Conservation (phyloP, 164 flowering plant species). For the Aristolochia fimbriata region DNA sequence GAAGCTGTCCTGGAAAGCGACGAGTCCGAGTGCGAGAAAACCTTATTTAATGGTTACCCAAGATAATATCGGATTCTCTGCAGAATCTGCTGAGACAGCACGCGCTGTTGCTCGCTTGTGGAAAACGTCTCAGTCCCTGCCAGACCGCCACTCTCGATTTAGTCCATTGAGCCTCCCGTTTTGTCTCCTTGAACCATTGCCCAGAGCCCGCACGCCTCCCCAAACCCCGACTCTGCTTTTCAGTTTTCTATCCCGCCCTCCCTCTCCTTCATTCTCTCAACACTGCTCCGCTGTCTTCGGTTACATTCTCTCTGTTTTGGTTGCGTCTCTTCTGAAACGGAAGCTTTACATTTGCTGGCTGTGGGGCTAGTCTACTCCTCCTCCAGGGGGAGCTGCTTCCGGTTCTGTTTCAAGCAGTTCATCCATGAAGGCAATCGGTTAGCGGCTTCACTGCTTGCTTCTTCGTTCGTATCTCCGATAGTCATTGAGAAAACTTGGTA, state of each 20-base stretch:
- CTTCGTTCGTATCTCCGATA: too few species aligned
- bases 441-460: too few species aligned
- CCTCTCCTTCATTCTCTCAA: not conserved
- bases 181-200: slow-evolving; percentile 1
- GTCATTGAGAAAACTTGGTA: too few species aligned
- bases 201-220: slow-evolving; percentile 4
- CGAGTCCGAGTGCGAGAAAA: too few species aligned
- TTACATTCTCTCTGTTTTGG: not conserved
- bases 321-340: not conserved
- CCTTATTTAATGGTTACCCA: too few species aligned
- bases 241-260: too few species aligned
- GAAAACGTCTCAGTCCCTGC: slow-evolving; percentile 6
- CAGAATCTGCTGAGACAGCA: not conserved
- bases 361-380: not conserved
- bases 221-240: not conserved
- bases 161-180: slow-evolving; percentile 5
- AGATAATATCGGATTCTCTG: slow-evolving; percentile 1
- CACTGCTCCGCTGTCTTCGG: not conserved
- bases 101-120: not conserved
- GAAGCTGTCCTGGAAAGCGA: too few species aligned
- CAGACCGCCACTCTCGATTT: slow-evolving; percentile 1
- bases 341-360: not conserved
- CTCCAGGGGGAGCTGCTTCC: not conserved
- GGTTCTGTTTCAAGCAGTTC: not conserved
- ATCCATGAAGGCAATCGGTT: not conserved